Conservation (phyloP, 192 early-diverging fungal genomes). For the Backusella psychrophila region DNA sequence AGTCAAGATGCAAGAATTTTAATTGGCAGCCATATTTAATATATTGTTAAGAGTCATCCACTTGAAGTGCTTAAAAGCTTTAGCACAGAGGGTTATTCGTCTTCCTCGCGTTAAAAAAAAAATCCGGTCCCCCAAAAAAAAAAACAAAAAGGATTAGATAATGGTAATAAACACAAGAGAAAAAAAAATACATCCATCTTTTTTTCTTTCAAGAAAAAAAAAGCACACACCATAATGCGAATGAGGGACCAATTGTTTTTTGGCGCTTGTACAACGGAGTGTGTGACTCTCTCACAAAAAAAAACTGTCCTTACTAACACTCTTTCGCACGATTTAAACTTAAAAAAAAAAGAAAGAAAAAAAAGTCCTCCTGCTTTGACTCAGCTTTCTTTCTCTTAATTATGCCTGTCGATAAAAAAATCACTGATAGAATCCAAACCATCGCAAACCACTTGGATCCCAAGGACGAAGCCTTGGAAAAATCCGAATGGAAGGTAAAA, state of each 20-base stretch:
- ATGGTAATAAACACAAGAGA: background rate
- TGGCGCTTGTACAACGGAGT: background rate
- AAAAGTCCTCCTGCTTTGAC: background rate
- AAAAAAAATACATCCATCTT: no score
- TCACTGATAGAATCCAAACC: slow-evolving; percentile 3
- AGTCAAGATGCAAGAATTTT: no score
- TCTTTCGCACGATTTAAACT: background rate
- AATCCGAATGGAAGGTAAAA: slow-evolving; percentile 37
- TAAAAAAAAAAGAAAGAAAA: background rate
- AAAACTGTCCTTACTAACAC: slow-evolving; percentile 5
- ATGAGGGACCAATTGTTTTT: background rate
- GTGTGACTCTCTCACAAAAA: background rate
- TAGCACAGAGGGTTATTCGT: no score
- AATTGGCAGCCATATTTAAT: no score
- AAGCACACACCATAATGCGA: background rate
- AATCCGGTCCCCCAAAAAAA: background rate
- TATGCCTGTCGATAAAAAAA: background rate
- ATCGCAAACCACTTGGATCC: slow-evolving; percentile 10
- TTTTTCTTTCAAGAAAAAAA: no score
- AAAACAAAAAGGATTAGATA: background rate
- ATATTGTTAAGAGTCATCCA: no score
- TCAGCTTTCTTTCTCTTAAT: background rate
- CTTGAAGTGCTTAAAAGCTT: no score
- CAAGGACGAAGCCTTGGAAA: slow-evolving; percentile 24
- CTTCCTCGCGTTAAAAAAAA: no score